phyloP scores from a whole-genome alignment of 2,329 filamentous ascomycete genomes.

The Hortaea sp. region DNA sequence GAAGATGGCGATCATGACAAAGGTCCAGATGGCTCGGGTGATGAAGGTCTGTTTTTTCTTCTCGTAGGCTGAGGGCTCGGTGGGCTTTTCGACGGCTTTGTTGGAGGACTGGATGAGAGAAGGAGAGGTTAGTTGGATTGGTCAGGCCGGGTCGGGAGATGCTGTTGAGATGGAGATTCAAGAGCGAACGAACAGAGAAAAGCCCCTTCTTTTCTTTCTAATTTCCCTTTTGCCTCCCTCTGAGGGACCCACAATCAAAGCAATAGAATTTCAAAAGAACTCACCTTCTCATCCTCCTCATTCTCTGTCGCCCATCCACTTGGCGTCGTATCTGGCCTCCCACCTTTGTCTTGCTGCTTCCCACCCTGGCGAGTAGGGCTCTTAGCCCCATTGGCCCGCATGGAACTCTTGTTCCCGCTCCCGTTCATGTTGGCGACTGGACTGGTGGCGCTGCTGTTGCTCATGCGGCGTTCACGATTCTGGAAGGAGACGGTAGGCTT shows the following conservation, averaged over 20 bases:
- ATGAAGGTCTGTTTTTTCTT: slow-evolving; percentile 99
- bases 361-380: slow-evolving; percentile 40
- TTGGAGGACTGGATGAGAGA: no score
- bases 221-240: no score
- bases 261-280: neutral
- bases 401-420: slow-evolving; percentile 16
- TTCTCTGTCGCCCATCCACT: slow-evolving; percentile 27
- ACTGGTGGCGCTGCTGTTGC: slow-evolving; percentile 36
- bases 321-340: slow-evolving; percentile 18
- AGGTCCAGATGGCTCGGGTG: slow-evolving; percentile 91
- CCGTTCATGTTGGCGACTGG: slow-evolving; percentile 28
- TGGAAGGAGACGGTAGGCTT: slow-evolving; percentile 14
- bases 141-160: no score
- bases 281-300: slow-evolving; percentile 19
- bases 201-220: no score
- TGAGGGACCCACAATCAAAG: no score
- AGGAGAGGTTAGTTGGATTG: no score
- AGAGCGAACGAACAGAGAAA: no score
- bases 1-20: slow-evolving; percentile 93
- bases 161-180: no score
- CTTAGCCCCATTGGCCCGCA: slow-evolving; percentile 35
- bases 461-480: slow-evolving; percentile 45
- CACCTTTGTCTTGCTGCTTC: slow-evolving; percentile 6
- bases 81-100: neutral
- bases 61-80: slow-evolving; percentile 60